Evolutionary conservation across 495 filamentous ascomycete genomes (phyloP), one percentile per base, ranked within the genome.

Genomic region (Penicillium waksmanii): DNA sequence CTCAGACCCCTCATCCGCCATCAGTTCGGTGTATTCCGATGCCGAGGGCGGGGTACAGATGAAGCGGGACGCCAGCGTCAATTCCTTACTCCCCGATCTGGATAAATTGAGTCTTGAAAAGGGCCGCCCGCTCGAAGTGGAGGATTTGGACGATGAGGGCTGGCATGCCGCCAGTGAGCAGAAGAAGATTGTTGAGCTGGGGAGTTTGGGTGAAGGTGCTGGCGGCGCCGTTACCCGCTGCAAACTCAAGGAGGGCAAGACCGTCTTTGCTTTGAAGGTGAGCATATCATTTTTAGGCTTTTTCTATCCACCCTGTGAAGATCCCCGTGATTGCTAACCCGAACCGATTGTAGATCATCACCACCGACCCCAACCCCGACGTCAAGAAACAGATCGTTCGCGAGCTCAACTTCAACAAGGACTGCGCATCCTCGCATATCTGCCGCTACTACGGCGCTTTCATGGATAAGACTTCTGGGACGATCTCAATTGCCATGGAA

Each of bases 401-500:
- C 57, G 95, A 98, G 72, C 82, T 98, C 34, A 88, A 88, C 63
- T 98, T 97, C 82, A 98, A 98, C 82, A 97, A 97, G 76, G 89
- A 94, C 64, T 98, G 95, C 70, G 89, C 89, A 5, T 96, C 91
- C 4, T 87, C 90, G 58, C 90, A 98, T 70, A 98, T 98, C 65
- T 98, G 96, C 74, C 87, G 88, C 58, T 98, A 98, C 74, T 98
- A 97, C 66, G 95, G 95, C 60, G 93, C 95, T 57, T 98, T 97
- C 66, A 90, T 92, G 73, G 93, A 98, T 69, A 89, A 95, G 60
- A 87, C 90, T 5, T 92, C 90, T 1, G 91, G 94, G 35, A 98
- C 95, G 17, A 98, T 98, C 57, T 94, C 90, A 46, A 98, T 98
- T 71, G 92, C 92, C 25, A 98, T 98, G 95, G 95, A 98, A 70